A percentile compares a stretch with the other conserved stretches of the same genome.
Conservation (phyloP, 2,329 filamentous ascomycete genomes). For the Aspergillus aculeatinus region DNA sequence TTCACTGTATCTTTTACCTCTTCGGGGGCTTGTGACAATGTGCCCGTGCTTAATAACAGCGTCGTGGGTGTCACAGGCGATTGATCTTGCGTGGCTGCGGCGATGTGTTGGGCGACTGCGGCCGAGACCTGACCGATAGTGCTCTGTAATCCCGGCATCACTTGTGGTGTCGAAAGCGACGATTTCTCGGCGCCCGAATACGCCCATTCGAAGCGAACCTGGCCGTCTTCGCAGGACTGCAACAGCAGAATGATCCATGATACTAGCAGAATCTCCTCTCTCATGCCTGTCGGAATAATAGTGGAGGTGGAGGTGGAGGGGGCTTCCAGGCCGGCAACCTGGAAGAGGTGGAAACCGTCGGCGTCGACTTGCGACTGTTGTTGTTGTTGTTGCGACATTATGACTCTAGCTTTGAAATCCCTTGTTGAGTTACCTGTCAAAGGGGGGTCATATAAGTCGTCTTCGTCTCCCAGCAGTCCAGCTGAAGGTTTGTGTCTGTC, state of each 20-base stretch:
- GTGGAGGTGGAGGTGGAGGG: conserved; percentile 13
- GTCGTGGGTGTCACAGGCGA: neutral
- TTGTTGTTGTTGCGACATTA: neutral
- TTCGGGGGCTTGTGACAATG: conserved; percentile 20
- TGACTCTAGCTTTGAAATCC: neutral
- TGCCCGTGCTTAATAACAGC: conserved; percentile 27
- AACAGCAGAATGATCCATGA: conserved; percentile 49
- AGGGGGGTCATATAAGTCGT: neutral
- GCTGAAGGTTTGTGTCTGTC: neutral
- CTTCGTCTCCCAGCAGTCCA: neutral
- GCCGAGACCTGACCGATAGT: conserved; percentile 28
- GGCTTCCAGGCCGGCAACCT: conserved; percentile 29
- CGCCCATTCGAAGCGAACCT: conserved; percentile 43
- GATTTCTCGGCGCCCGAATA: conserved; percentile 24
- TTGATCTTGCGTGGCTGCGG: conserved; percentile 6
- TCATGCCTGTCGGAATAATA: conserved; percentile 36
- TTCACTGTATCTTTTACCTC: conserved; percentile 23
- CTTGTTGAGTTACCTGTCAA: neutral
- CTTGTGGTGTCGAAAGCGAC: conserved; percentile 31
- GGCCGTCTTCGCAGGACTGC: conserved; percentile 42
- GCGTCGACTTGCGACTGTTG: conserved; percentile 3
- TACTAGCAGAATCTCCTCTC: conserved; percentile 43
- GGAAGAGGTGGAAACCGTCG: conserved; percentile 24
- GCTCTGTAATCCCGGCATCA: conserved; percentile 35
- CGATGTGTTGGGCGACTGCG: conserved; percentile 29